Evolutionary conservation across 129 eudicot species (phyloP).

Genomic region (Lonicera japonica): DNA sequence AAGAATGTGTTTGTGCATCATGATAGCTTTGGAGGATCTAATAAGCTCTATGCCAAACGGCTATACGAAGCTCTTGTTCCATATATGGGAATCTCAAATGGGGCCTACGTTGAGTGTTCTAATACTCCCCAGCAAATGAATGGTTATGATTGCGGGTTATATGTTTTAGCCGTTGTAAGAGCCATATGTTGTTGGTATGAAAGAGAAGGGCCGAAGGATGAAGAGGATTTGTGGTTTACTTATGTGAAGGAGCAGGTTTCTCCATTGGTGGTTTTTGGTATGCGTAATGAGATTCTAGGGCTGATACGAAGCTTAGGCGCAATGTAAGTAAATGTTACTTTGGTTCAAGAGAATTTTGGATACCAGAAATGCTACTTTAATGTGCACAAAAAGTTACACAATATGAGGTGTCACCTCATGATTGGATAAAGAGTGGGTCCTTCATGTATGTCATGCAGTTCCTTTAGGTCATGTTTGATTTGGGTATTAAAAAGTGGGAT

Average conservation of each 20-base stretch:
- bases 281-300: conserved; percentile 46
- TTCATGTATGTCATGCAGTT: too few relatives aligned
- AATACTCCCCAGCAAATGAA: conserved; percentile 57
- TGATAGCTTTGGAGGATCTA: conserved; percentile 51
- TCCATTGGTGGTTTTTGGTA: conserved; percentile 27
- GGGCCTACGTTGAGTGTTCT: conserved; percentile 18
- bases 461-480: too few relatives aligned
- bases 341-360: background rate
- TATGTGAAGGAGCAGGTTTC: conserved; percentile 39
- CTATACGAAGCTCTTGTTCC: conserved; percentile 38
- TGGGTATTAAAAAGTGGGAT: too few relatives aligned
- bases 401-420: too few relatives aligned
- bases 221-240: conserved; percentile 48
- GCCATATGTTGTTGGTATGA: conserved; percentile 60
- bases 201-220: conserved; percentile 14
- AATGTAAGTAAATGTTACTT: background rate
- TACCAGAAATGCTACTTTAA: too few relatives aligned
- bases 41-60: conserved; percentile 35
- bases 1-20: conserved; percentile 69
- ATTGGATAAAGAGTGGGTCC: too few relatives aligned
- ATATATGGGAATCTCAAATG: conserved; percentile 18
- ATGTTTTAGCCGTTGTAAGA: conserved; percentile 68
- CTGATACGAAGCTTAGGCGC: conserved; percentile 43
- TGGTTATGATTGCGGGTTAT: conserved; percentile 81
- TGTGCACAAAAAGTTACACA: too few relatives aligned